These are phyloP conservation scores for Prunus kanzakura DNA, from an alignment of 306 rosid genomes.

Conservation along the genomic window DNA sequence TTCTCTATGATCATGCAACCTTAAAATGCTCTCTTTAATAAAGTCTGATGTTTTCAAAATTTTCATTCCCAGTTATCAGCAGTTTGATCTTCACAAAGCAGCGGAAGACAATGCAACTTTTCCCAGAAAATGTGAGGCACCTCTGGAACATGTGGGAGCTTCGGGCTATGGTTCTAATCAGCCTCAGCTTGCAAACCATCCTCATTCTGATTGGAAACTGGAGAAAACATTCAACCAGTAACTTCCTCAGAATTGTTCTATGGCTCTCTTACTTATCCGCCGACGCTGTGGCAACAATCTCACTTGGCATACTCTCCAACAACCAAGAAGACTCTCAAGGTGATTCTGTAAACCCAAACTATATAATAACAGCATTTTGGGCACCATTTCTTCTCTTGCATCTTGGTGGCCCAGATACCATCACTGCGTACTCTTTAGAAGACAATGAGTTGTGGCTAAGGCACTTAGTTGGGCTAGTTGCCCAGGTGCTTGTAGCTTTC, in stretches of 20 bases:
- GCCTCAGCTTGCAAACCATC: conserved; percentile 26
- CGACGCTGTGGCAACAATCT: conserved; percentile 22
- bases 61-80: background rate
- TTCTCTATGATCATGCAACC: too few species aligned
- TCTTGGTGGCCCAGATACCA: conserved; percentile 45
- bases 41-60: too few species aligned
- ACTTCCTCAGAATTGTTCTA: background rate
- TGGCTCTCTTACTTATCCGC: conserved; percentile 37
- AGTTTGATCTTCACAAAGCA: conserved; percentile 1
- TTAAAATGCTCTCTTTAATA: too few species aligned
- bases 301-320: conserved; percentile 15
- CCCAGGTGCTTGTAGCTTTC: conserved; percentile 15
- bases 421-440: conserved; percentile 33
- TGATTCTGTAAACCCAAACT: background rate
- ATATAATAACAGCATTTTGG: background rate
- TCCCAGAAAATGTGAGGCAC: conserved; percentile 3
- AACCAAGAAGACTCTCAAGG: background rate
- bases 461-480: conserved; percentile 10
- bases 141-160: conserved; percentile 28
- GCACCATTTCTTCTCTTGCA: conserved; percentile 35
- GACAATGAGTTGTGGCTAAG: conserved; percentile 39
- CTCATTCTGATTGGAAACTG: conserved; percentile 23
- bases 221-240: conserved; percentile 8
- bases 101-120: background rate
- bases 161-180: conserved; percentile 10